These are phyloP conservation scores for Rhodotorula diobovata DNA, from an alignment of 768 basidiomycete genomes.

Conservation along the genomic window DNA sequence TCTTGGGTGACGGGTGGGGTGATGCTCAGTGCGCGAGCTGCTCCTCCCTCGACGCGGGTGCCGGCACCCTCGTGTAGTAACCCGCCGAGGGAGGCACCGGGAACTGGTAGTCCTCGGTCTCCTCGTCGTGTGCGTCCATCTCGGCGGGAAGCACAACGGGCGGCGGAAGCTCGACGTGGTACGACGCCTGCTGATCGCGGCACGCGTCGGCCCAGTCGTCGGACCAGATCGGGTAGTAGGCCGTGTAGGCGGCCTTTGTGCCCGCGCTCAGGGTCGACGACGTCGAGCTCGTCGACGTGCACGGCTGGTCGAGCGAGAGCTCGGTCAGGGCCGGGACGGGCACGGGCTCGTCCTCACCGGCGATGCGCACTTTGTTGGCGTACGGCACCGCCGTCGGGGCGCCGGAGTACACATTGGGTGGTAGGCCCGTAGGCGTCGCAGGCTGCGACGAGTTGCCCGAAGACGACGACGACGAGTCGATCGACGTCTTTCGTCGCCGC, in stretches of 20 bases:
- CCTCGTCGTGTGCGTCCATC: conserved; percentile 5
- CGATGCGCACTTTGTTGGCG: conserved; percentile 30
- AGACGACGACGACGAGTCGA: conserved; percentile 31
- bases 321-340: conserved; percentile 1
- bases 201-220: conserved; percentile 38
- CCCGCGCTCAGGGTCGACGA: conserved; percentile 14
- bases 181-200: conserved; percentile 6
- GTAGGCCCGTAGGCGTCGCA: conserved; percentile 22
- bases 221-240: conserved; percentile 34
- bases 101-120: not conserved
- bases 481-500: conserved; percentile 21
- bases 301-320: conserved; percentile 14
- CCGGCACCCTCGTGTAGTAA: conserved; percentile 7
- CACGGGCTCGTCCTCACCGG: conserved; percentile 8
- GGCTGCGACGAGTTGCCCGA: conserved; percentile 29
- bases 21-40: not conserved
- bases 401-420: not conserved
- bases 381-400: not conserved
- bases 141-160: conserved; percentile 25
- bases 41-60: not conserved
- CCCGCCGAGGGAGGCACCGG: conserved; percentile 2
- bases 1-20: not conserved
- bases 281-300: conserved; percentile 1
- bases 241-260: conserved; percentile 34
- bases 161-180: conserved; percentile 19